Evolutionary conservation across 2,329 filamentous ascomycete genomes (phyloP), one percentile per base, ranked within the genome.

Genomic region (Aspergillus glaucus): DNA sequence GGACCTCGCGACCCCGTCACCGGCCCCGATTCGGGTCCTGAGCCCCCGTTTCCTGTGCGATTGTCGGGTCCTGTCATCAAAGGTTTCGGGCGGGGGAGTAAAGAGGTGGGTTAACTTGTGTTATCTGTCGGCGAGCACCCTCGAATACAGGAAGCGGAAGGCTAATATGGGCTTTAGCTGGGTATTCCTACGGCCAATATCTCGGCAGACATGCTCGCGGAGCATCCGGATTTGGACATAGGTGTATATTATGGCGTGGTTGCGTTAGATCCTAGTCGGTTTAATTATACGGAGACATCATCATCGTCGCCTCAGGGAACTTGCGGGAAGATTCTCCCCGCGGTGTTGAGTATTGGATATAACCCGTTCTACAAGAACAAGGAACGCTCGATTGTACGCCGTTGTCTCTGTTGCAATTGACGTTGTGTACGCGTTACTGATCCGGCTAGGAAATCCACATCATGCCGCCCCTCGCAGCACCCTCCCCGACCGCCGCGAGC

Each of bases 291-390:
- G 22, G 49, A 50, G 46, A 21, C 37, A 21, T 19, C 37, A 40
- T 17, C 37, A 10, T 19, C 17, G 37, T 40, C 37, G 19, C 19
- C 37, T 7, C 15, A 19, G 10, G 34, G 17, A 8, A 36, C 10
- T 6, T 24, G 41, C 44, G 26, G 49, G 42, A 63, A 58, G 15
- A 75, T 93, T 49, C 88, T 85, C 69, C 88, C 88, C 1, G 93
- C 94, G 79, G 90, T 95, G 56, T 87, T 96, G 85, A 88, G 84
- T 52, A 92, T 96, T 57, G 93, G 93, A 41, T 97, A 91, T 79
- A 98, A 97, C 71, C 93, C 93, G 0, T 97, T 91, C 73, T 98
- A 95, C 79, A 90, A 91, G 67, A 97, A 98, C 77, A 84, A 79
- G 4, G 82, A 88, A 43, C 84, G 88, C 53, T 88, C 82, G 54